phyloP scores from a whole-genome alignment of 331 rosid species.

The Pyrus hybrid region DNA sequence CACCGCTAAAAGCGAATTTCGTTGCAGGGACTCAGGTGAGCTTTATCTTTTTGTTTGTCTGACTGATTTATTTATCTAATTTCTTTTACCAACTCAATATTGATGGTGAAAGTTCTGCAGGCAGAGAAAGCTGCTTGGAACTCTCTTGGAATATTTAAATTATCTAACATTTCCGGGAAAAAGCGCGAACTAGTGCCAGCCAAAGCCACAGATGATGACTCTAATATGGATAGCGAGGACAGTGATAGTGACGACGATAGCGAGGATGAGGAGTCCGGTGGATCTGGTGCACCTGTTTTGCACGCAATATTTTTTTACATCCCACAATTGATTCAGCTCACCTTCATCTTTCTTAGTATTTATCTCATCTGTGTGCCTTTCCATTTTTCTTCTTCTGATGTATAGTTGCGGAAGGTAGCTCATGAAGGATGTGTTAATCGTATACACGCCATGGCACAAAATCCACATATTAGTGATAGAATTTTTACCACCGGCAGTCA shows the following conservation, averaged over 20 bases:
- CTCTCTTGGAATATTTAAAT: too few species aligned
- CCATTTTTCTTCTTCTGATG: constrained; percentile 17
- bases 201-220: too few species aligned
- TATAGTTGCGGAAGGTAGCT: constrained; percentile 71
- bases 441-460: constrained; percentile 38
- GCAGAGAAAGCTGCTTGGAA: constrained; percentile 79
- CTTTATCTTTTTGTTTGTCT: too few species aligned
- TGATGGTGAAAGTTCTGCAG: constrained; percentile 41
- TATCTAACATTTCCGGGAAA: too few species aligned
- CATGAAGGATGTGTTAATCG: constrained; percentile 60
- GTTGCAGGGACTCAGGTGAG: constrained; percentile 96
- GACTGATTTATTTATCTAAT: too few species aligned
- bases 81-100: too few species aligned
- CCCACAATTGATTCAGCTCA: not conserved
- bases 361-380: not conserved
- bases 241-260: constrained; percentile 72
- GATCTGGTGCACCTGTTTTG: constrained; percentile 39
- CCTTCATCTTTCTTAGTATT: not conserved
- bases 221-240: too few species aligned
- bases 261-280: constrained; percentile 49
- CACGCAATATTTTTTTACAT: constrained; percentile 41
- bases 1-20: too few species aligned
- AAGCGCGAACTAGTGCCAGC: too few species aligned
- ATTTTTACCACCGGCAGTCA: too few species aligned
- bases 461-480: constrained; percentile 48